Conservation (phyloP, 169 alveolate genomes). For the Babesia caballi region DNA sequence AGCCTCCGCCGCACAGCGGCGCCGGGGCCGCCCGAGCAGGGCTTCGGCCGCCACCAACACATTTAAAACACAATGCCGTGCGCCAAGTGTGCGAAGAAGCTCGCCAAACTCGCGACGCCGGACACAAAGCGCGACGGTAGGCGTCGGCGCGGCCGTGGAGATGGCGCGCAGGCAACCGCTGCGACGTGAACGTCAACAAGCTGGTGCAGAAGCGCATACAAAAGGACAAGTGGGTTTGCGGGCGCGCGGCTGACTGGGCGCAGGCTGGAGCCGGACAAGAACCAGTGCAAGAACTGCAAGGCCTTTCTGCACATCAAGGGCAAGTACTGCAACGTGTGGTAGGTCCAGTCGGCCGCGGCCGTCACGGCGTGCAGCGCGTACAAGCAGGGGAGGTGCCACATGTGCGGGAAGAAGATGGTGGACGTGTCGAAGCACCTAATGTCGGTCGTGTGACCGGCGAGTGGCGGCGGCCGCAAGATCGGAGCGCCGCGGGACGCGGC, state of each 20-base stretch:
- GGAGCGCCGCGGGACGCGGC: not conserved
- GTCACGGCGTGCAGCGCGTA: slow-evolving; percentile 57
- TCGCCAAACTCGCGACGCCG: slow-evolving; percentile 74
- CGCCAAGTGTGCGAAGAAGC: slow-evolving; percentile 73
- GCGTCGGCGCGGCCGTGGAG: not conserved
- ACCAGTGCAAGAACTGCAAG: slow-evolving; percentile 76
- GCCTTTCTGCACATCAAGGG: slow-evolving; percentile 74
- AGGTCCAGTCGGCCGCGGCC: not conserved
- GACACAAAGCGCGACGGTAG: slow-evolving; percentile 70
- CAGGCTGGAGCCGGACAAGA: slow-evolving; percentile 67
- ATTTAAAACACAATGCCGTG: slow-evolving; percentile 69
- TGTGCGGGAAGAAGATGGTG: slow-evolving; percentile 77
- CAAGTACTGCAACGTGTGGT: slow-evolving; percentile 75
- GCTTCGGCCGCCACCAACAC: not conserved
- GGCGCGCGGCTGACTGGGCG: not conserved
- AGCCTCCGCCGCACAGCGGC: not conserved
- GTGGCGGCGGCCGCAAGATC: not conserved
- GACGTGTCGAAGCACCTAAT: slow-evolving; percentile 71
- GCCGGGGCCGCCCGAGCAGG: not conserved
- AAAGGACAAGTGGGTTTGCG: slow-evolving; percentile 65
- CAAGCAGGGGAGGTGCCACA: slow-evolving; percentile 74
- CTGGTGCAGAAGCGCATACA: slow-evolving; percentile 60
- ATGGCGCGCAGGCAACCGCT: slow-evolving; percentile 56
- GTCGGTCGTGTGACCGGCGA: slow-evolving; percentile 62
- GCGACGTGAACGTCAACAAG: slow-evolving; percentile 71